phyloP scores from a whole-genome alignment of 495 filamentous ascomycete genomes.

The Neurospora sp. region DNA sequence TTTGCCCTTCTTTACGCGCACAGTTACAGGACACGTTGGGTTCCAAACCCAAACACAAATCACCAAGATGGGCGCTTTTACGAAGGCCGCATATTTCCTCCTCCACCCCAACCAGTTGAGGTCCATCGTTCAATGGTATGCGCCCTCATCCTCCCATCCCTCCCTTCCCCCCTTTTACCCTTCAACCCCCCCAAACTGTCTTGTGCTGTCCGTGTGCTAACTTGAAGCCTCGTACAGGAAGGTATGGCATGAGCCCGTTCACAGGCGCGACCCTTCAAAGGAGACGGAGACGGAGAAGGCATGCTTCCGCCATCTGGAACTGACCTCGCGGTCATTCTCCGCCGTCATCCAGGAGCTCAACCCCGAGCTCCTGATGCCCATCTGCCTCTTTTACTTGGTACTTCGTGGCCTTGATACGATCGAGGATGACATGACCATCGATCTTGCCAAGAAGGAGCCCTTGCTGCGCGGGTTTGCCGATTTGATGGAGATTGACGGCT shows the following conservation, averaged over 20 bases:
- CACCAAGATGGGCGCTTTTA: slow-evolving; percentile 32
- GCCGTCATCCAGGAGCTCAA: slow-evolving; percentile 92
- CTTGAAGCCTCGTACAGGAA: slow-evolving; percentile 49
- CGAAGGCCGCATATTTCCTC: slow-evolving; percentile 59
- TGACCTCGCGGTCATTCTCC: slow-evolving; percentile 87
- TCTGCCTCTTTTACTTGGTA: slow-evolving; percentile 88
- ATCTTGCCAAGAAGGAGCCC: slow-evolving; percentile 71
- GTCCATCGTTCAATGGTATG: slow-evolving; percentile 86
- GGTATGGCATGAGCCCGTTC: slow-evolving; percentile 88
- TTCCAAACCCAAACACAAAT: not conserved
- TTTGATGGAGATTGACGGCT: slow-evolving; percentile 69
- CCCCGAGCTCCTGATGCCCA: slow-evolving; percentile 80
- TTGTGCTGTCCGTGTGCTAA: slow-evolving; percentile 1
- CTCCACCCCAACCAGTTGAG: slow-evolving; percentile 72
- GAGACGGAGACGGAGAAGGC: slow-evolving; percentile 61
- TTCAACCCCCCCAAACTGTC: slow-evolving; percentile 7
- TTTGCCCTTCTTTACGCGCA: not conserved
- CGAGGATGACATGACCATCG: slow-evolving; percentile 95
- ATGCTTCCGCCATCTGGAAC: slow-evolving; percentile 78
- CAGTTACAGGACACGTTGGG: not conserved
- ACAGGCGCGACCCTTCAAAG: slow-evolving; percentile 65
- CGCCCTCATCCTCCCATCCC: not conserved
- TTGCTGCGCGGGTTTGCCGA: slow-evolving; percentile 72
- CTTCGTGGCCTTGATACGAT: slow-evolving; percentile 90
- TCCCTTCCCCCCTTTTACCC: not conserved